Conservation (phyloP, 495 filamentous ascomycete species). For the Stereocaulon alpinum region DNA sequence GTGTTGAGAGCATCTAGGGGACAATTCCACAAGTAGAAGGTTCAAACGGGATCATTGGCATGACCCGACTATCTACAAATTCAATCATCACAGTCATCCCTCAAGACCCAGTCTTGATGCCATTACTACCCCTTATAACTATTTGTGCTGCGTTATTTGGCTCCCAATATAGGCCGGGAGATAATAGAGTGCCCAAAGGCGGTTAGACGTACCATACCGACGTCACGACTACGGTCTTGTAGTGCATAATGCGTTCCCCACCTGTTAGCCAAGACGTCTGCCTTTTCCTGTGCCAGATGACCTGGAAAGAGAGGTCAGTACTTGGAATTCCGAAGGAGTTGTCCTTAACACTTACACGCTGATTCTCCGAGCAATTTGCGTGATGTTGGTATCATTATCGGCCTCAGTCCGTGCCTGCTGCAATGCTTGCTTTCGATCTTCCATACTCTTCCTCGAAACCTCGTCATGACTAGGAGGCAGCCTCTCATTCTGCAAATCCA, state of each 20-base stretch:
- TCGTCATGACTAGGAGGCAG: constrained; percentile 89
- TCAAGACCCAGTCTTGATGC: constrained; percentile 8
- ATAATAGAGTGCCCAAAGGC: not conserved
- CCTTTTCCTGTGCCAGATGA: constrained; percentile 22
- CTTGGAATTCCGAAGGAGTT: not conserved
- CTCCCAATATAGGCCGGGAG: not conserved
- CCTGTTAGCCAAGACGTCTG: constrained; percentile 9
- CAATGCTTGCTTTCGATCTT: constrained; percentile 69
- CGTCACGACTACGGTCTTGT: not conserved
- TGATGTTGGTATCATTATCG: constrained; percentile 79
- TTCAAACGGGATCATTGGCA: not conserved
- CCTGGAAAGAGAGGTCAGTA: constrained; percentile 9
- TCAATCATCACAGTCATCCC: constrained; percentile 4
- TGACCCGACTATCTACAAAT: constrained; percentile 17
- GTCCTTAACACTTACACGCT: constrained; percentile 69
- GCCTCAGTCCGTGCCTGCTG: constrained; percentile 77
- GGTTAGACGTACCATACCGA: not conserved
- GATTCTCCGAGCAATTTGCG: constrained; percentile 74
- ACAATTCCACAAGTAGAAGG: not conserved
- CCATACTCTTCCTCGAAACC: constrained; percentile 65
- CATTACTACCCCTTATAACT: constrained; percentile 5
- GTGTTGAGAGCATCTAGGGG: too few relatives aligned
- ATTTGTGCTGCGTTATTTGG: constrained; percentile 4
- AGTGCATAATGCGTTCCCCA: not conserved
- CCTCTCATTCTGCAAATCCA: constrained; percentile 93